Evolutionary conservation across 129 eudicot genomes (phyloP).

Genomic region (Gnaphalium uliginosum): DNA sequence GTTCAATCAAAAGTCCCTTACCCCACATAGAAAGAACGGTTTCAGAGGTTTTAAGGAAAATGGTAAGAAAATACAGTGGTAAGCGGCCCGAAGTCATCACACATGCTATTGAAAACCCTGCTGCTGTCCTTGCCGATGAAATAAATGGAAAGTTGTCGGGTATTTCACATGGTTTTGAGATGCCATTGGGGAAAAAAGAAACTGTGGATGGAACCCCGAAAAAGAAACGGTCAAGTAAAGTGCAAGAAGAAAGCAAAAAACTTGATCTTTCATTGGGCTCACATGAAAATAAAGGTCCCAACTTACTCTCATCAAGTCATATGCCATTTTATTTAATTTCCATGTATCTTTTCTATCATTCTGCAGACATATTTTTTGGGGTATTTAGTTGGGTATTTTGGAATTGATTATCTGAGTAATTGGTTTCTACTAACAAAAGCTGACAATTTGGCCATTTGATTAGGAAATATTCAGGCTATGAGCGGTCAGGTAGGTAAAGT

Average conservation of each 20-base stretch:
- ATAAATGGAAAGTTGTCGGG: constrained; percentile 61
- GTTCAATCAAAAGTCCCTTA: constrained; percentile 81
- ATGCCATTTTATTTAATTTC: constrained; percentile 10
- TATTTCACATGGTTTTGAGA: constrained; percentile 32
- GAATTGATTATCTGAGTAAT: background rate
- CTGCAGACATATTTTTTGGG: background rate
- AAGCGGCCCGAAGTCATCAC: constrained; percentile 94
- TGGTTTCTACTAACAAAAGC: background rate
- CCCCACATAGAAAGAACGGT: constrained; percentile 89
- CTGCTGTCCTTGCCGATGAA: constrained; percentile 79
- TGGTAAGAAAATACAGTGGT: constrained; percentile 92
- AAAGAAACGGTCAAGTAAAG: constrained; percentile 39
- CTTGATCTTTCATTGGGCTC: constrained; percentile 22
- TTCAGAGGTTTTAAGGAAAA: constrained; percentile 84
- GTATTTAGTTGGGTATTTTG: background rate
- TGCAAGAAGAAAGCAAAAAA: constrained; percentile 41
- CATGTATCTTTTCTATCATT: background rate
- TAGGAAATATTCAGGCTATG: background rate
- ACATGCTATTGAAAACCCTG: constrained; percentile 84
- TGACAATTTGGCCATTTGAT: background rate
- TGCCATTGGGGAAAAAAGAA: constrained; percentile 41
- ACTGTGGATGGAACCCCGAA: constrained; percentile 45
- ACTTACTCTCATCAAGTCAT: background rate
- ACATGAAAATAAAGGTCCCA: constrained; percentile 43
- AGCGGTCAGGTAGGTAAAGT: background rate